Conservation (phyloP, 192 early-diverging fungal species). For the Rhizophagus clarus region DNA sequence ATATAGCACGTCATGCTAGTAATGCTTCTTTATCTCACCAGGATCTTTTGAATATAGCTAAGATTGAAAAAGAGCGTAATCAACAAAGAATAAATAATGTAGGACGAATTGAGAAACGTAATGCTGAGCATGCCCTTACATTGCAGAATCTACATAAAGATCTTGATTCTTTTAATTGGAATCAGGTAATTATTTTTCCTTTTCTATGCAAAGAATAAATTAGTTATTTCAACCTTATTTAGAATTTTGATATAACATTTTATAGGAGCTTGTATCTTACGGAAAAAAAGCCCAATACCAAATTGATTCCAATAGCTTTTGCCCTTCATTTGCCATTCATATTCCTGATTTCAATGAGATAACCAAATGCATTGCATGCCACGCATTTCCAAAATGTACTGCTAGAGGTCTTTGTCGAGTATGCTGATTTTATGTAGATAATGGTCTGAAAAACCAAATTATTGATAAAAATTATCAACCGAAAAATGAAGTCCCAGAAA, state of each 20-base stretch:
- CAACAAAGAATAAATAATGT: background rate
- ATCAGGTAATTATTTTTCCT: background rate
- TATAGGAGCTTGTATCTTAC: background rate
- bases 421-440: background rate
- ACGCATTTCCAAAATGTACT: slow-evolving; percentile 5
- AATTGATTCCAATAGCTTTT: background rate
- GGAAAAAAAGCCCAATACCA: background rate
- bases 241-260: background rate
- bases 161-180: background rate
- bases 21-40: background rate
- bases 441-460: background rate
- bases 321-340: background rate
- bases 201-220: background rate
- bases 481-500: background rate
- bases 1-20: background rate
- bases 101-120: background rate
- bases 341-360: background rate
- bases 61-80: background rate
- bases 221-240: background rate
- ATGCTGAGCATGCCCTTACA: background rate
- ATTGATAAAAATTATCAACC: slow-evolving; percentile 6
- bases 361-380: background rate
- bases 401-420: background rate
- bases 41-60: slow-evolving; percentile 9
- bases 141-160: background rate